These are phyloP conservation scores for Sclerotinia subarctica DNA, from an alignment of 2,329 filamentous ascomycete genomes.

Conservation along the genomic window DNA sequence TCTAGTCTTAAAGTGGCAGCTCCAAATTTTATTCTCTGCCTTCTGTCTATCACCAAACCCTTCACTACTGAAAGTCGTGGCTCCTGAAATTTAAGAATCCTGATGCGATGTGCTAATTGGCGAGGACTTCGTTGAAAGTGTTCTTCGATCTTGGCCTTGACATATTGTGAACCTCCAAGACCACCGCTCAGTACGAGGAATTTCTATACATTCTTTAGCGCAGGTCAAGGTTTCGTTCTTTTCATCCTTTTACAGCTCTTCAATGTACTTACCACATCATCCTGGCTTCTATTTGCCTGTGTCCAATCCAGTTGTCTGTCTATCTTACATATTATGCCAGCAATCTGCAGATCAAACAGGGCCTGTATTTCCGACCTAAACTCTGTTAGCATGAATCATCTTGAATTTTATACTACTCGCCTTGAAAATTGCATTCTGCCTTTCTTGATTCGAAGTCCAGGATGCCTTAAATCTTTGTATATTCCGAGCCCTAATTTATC, in stretches of 20 bases:
- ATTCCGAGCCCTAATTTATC: slow-evolving; percentile 15
- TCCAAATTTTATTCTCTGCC: slow-evolving; percentile 46
- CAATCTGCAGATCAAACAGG: slow-evolving; percentile 12
- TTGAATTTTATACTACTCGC: not conserved
- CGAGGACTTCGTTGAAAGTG: slow-evolving; percentile 40
- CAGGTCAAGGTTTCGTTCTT: not conserved
- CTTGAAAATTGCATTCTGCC: slow-evolving; percentile 9
- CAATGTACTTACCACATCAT: slow-evolving; percentile 17
- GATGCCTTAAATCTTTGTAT: not conserved
- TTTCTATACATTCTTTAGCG: slow-evolving; percentile 33
- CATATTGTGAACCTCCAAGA: slow-evolving; percentile 47
- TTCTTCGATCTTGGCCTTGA: slow-evolving; percentile 45
- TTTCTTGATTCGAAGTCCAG: not conserved
- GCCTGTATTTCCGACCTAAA: slow-evolving; percentile 1
- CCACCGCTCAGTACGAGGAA: slow-evolving; percentile 47
- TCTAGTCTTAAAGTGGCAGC: slow-evolving; percentile 44
- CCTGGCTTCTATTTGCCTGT: slow-evolving; percentile 2
- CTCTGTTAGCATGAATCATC: not conserved
- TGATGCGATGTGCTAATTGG: slow-evolving; percentile 40
- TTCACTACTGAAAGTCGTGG: slow-evolving; percentile 55
- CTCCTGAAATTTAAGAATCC: slow-evolving; percentile 47
- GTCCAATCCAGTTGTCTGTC: slow-evolving; percentile 40
- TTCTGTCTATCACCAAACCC: slow-evolving; percentile 50
- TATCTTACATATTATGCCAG: slow-evolving; percentile 33
- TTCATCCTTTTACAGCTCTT: not conserved